A percentile compares a stretch with the other conserved stretches of the same genome.
Conservation (phyloP, 345 rosid genomes). For the Murraya koenigii region DNA sequence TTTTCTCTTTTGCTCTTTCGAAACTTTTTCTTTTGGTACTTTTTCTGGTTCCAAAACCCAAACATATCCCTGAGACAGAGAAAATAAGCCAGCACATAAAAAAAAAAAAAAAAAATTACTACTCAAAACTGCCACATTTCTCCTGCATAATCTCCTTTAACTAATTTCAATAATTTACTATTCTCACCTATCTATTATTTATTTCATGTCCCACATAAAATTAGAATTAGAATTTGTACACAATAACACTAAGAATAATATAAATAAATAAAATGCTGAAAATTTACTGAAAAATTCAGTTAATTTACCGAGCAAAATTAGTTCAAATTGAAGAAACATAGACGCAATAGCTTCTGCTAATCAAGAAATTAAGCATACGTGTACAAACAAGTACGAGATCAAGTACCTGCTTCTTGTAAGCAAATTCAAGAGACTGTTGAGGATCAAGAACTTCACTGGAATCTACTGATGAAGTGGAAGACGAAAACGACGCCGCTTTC, state of each 20-base stretch:
- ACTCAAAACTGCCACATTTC: neutral
- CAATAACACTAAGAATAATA: neutral
- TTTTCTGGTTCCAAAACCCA: conserved; percentile 82
- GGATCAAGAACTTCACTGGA: conserved; percentile 28
- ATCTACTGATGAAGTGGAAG: conserved; percentile 7
- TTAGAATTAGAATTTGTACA: neutral
- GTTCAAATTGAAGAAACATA: neutral
- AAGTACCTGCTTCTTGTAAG: conserved; percentile 46
- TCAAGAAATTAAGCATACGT: neutral
- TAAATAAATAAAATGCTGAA: neutral
- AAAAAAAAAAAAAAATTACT: neutral
- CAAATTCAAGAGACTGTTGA: conserved; percentile 40
- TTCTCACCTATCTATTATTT: neutral
- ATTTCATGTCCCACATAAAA: neutral
- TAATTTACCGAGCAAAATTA: neutral
- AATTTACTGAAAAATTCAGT: neutral
- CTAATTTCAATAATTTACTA: neutral
- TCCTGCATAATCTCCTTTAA: neutral
- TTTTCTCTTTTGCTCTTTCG: conserved; percentile 64
- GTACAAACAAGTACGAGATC: neutral
- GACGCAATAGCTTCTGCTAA: neutral
- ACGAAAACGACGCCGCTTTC: conserved; percentile 1
- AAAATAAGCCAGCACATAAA: conserved; percentile 1
- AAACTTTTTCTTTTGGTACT: conserved; percentile 42
- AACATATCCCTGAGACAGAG: conserved; percentile 60